Percentiles rank a stretch among this genome's conserved stretches.
Evolutionary conservation across 139 green algal genomes (phyloP).

Genomic region (Ettlia oleoabundans): DNA sequence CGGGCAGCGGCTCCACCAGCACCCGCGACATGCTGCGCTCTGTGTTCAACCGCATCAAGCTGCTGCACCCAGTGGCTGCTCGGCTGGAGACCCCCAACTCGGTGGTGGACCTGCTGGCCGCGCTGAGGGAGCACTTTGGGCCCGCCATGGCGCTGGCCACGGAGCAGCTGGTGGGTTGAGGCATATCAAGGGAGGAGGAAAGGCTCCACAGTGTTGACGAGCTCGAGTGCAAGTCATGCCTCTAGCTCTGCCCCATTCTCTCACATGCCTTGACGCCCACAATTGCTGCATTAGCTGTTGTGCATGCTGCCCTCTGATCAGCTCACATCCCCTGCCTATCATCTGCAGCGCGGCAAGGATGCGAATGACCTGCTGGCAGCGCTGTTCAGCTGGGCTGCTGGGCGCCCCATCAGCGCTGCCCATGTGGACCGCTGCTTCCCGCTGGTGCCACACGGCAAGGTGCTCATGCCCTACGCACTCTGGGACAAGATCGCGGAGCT

Average conservation of each 20-base stretch:
- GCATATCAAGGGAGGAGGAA: too few species aligned
- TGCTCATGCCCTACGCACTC: constrained; percentile 20
- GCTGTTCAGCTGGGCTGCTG: constrained; percentile 33
- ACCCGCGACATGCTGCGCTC: constrained; percentile 36
- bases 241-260: too few species aligned
- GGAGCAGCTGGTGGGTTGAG: constrained; percentile 23
- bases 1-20: constrained; percentile 11
- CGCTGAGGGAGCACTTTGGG: constrained; percentile 20
- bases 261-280: too few species aligned
- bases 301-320: neutral
- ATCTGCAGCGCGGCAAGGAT: constrained; percentile 27
- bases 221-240: neutral
- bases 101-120: constrained; percentile 26
- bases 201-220: too few species aligned
- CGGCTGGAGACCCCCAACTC: constrained; percentile 35
- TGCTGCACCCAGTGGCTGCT: constrained; percentile 28
- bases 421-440: constrained; percentile 35
- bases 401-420: neutral
- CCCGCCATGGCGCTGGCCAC: constrained; percentile 15
- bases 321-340: neutral
- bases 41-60: constrained; percentile 36
- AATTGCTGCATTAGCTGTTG: too few species aligned
- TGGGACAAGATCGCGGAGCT: constrained; percentile 26
- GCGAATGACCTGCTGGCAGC: constrained; percentile 24
- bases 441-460: constrained; percentile 36